phyloP scores from a whole-genome alignment of 129 eudicot genomes.

The Scalesia atractyloides region DNA sequence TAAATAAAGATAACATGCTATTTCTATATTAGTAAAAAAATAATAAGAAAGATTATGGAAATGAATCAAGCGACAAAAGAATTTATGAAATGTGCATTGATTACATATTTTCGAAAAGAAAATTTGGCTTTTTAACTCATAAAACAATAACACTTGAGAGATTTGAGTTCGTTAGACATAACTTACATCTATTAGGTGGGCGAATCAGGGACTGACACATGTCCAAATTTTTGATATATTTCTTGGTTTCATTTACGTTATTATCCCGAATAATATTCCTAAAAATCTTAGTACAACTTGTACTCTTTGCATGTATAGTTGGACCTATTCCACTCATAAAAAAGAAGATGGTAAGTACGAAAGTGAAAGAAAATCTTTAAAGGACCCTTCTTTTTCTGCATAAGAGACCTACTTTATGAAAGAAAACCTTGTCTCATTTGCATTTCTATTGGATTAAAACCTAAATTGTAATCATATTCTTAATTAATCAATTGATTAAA shows the following conservation, averaged over 20 bases:
- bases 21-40: not conserved
- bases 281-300: not conserved
- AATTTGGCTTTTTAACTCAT: too few species aligned
- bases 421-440: slow-evolving; percentile 42
- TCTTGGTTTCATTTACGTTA: too few species aligned
- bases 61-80: too few species aligned
- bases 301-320: slow-evolving; percentile 7
- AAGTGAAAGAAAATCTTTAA: slow-evolving; percentile 23
- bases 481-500: not conserved
- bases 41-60: too few species aligned
- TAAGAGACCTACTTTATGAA: slow-evolving; percentile 1
- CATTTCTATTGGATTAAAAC: slow-evolving; percentile 31
- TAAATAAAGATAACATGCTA: not conserved
- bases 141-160: too few species aligned
- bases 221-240: too few species aligned
- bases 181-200: too few species aligned
- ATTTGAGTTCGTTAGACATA: too few species aligned
- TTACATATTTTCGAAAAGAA: too few species aligned
- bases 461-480: slow-evolving; percentile 14
- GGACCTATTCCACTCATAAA: not conserved
- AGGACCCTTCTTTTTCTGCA: slow-evolving; percentile 3
- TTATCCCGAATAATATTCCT: not conserved
- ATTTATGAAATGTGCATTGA: too few species aligned
- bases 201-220: too few species aligned
- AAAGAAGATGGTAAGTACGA: slow-evolving; percentile 20